phyloP scores from a whole-genome alignment of 2,329 filamentous ascomycete species.

The Venturia oleaginea region DNA sequence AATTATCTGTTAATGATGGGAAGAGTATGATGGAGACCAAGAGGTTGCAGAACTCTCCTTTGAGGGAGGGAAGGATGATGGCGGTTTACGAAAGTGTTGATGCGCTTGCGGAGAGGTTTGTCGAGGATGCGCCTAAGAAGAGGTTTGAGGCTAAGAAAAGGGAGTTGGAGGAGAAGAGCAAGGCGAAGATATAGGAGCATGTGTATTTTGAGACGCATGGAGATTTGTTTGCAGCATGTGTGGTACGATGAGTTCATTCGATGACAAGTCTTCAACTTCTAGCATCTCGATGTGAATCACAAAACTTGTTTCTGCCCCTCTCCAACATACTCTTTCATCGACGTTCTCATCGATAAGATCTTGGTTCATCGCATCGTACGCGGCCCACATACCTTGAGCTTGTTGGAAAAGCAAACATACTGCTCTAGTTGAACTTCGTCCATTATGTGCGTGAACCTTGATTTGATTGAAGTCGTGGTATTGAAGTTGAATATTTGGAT shows the following conservation, averaged over 20 bases:
- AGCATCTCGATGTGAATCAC: background rate
- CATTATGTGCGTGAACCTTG: too few species aligned
- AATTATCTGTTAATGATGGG: conserved; percentile 39
- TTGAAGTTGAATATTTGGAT: too few species aligned
- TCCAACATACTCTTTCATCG: too few species aligned
- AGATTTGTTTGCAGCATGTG: background rate
- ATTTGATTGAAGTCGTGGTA: too few species aligned
- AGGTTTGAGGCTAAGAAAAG: conserved; percentile 30
- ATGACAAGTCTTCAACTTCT: too few species aligned
- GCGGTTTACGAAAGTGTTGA: conserved; percentile 40
- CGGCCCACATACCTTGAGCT: too few species aligned
- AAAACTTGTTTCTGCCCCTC: too few species aligned
- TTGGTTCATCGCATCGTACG: too few species aligned
- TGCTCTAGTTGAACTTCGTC: too few species aligned
- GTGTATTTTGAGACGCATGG: background rate
- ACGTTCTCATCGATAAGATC: too few species aligned
- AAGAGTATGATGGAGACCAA: conserved; percentile 46
- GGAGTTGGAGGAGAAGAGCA: conserved; percentile 17
- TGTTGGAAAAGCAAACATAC: too few species aligned
- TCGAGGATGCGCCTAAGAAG: conserved; percentile 35
- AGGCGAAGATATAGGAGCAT: conserved; percentile 21
- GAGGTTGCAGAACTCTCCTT: conserved; percentile 38
- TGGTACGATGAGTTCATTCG: too few species aligned
- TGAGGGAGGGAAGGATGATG: conserved; percentile 36
- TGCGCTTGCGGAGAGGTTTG: conserved; percentile 41